phyloP scores from a whole-genome alignment of 1,284 basidiomycete species.

The Papiliotrema nemorosa region DNA sequence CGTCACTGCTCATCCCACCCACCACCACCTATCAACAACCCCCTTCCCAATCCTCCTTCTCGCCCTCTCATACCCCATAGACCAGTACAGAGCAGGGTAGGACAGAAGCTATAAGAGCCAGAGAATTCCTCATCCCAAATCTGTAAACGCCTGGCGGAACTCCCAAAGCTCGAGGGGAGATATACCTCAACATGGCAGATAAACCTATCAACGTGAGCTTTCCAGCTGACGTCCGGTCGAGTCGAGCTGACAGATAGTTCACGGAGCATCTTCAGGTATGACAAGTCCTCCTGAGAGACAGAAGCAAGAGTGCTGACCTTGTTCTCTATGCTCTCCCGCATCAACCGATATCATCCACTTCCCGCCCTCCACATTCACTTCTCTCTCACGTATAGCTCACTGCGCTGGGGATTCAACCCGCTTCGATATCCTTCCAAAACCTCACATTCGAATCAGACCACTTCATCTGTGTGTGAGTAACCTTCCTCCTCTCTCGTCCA shows the following conservation, averaged over 20 bases:
- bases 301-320: background rate
- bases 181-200: constrained; percentile 38
- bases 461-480: constrained; percentile 71
- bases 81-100: too few species aligned
- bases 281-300: background rate
- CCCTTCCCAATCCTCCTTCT: too few species aligned
- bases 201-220: constrained; percentile 45
- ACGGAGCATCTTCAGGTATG: constrained; percentile 53
- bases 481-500: background rate
- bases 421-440: constrained; percentile 96
- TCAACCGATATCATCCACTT: background rate
- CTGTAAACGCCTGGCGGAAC: too few species aligned
- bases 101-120: too few species aligned
- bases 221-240: constrained; percentile 4
- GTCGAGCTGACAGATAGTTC: constrained; percentile 32
- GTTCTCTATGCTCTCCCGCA: background rate
- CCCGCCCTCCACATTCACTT: background rate
- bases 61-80: too few species aligned
- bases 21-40: too few species aligned
- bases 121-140: too few species aligned
- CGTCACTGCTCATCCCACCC: too few species aligned
- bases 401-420: constrained; percentile 90
- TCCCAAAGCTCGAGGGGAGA: background rate
- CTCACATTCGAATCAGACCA: constrained; percentile 95
- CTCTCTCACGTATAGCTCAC: constrained; percentile 62